Percentiles rank a stretch among this genome's conserved stretches.
These are phyloP conservation scores for Sideroxylon spinosum DNA, from an alignment of 179 eudicot genomes.

Conservation along the genomic window DNA sequence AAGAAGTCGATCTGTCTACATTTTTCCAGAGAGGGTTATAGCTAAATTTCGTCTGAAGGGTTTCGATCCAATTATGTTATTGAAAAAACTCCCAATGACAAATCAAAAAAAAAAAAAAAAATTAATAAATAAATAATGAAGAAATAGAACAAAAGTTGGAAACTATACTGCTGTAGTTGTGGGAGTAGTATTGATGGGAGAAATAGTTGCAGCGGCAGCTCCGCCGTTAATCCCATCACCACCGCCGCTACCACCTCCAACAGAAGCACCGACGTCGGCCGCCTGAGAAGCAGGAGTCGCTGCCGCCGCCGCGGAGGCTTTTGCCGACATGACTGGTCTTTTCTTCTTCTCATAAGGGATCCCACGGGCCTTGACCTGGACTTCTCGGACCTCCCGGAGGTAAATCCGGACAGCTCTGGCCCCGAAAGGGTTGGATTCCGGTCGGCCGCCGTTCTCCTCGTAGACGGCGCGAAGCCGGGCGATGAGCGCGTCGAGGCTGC, in stretches of 20 bases:
- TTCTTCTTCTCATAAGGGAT: conserved; percentile 82
- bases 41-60: background rate
- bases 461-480: conserved; percentile 70
- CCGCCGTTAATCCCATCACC: conserved; percentile 1
- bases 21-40: background rate
- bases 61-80: background rate
- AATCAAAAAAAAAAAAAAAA: background rate
- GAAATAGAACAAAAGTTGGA: background rate
- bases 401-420: conserved; percentile 67
- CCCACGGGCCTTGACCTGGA: conserved; percentile 71
- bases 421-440: conserved; percentile 73
- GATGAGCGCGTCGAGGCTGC: conserved; percentile 69
- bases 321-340: conserved; percentile 18
- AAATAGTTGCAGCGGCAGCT: background rate
- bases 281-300: background rate
- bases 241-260: background rate
- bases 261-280: background rate
- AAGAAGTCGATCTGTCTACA: background rate
- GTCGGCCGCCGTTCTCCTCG: conserved; percentile 67
- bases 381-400: conserved; percentile 57
- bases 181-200: background rate
- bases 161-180: conserved; percentile 20
- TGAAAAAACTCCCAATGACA: background rate
- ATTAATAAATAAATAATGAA: too few relatives aligned
- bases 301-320: background rate